These are phyloP conservation scores for Candida ovalis DNA, from an alignment of 805 yeast species.

Conservation along the genomic window DNA sequence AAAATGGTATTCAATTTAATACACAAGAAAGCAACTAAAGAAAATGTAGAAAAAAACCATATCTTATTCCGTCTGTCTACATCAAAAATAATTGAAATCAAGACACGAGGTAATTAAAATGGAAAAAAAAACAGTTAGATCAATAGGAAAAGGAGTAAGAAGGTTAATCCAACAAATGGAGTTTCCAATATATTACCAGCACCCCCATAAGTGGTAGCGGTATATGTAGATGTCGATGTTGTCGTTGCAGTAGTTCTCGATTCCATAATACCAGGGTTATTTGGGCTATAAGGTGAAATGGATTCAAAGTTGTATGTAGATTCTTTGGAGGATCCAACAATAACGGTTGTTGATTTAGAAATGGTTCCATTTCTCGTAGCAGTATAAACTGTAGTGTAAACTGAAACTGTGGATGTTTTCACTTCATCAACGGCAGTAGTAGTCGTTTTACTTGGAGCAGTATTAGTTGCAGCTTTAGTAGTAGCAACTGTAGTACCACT, in stretches of 20 bases:
- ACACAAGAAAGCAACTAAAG: no score
- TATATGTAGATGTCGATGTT: neutral
- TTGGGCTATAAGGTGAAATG: neutral
- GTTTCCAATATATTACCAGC: neutral
- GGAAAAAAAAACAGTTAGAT: neutral
- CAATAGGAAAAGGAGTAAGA: neutral
- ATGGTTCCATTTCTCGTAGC: neutral
- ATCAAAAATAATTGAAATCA: no score
- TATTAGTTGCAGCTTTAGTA: neutral
- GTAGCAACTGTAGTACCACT: neutral
- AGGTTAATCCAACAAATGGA: neutral
- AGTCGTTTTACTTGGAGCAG: neutral
- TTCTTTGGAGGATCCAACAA: neutral
- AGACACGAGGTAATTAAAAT: neutral
- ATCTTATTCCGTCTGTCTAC: no score
- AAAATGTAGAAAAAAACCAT: no score
- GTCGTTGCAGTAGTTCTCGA: neutral
- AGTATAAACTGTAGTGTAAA: slow-evolving; percentile 2
- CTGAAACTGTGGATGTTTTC: neutral
- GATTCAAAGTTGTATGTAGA: neutral
- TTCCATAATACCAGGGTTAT: neutral
- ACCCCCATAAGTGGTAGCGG: neutral
- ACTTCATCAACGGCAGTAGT: neutral
- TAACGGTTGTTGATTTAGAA: neutral
- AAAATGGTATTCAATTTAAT: no score